Evolutionary conservation across 2,329 filamentous ascomycete genomes (phyloP).

Genomic region (Lomentospora prolificans): DNA sequence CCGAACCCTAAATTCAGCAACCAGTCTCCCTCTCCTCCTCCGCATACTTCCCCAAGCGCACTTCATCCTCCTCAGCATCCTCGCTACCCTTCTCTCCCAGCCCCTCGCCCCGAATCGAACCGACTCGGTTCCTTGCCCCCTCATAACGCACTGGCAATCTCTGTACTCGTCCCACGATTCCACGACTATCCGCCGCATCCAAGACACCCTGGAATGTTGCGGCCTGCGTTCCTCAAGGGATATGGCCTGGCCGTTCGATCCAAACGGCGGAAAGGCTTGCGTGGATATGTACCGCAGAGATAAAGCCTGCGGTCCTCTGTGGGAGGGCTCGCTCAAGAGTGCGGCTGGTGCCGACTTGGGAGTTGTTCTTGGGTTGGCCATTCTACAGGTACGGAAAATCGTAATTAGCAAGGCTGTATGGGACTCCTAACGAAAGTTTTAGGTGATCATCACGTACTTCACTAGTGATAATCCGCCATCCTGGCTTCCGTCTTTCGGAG

Average conservation of each 20-base stretch:
- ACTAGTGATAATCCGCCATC: background rate
- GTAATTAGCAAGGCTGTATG: background rate
- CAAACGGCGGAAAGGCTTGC: slow-evolving; percentile 30
- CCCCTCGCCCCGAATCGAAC: slow-evolving; percentile 4
- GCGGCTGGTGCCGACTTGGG: background rate
- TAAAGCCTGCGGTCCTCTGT: background rate
- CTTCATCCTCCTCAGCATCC: slow-evolving; percentile 26
- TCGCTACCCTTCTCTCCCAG: slow-evolving; percentile 32
- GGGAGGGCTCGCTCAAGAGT: background rate
- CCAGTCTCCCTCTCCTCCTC: slow-evolving; percentile 18
- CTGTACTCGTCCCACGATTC: slow-evolving; percentile 32
- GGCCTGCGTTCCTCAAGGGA: slow-evolving; percentile 49
- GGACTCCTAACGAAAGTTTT: too few relatives aligned
- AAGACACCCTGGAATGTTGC: slow-evolving; percentile 58
- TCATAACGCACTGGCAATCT: slow-evolving; percentile 15
- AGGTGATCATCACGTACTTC: background rate
- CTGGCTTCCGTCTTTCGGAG: background rate
- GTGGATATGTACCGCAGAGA: slow-evolving; percentile 28
- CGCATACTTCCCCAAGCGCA: slow-evolving; percentile 16
- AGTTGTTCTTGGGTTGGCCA: background rate
- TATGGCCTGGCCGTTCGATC: slow-evolving; percentile 52
- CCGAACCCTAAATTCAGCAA: slow-evolving; percentile 16
- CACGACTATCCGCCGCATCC: slow-evolving; percentile 44
- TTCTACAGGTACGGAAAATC: background rate
- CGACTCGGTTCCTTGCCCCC: slow-evolving; percentile 9